Evolutionary conservation across 176 grass and related monocot species (phyloP).

Genomic region (Eragrostis nindensis): DNA sequence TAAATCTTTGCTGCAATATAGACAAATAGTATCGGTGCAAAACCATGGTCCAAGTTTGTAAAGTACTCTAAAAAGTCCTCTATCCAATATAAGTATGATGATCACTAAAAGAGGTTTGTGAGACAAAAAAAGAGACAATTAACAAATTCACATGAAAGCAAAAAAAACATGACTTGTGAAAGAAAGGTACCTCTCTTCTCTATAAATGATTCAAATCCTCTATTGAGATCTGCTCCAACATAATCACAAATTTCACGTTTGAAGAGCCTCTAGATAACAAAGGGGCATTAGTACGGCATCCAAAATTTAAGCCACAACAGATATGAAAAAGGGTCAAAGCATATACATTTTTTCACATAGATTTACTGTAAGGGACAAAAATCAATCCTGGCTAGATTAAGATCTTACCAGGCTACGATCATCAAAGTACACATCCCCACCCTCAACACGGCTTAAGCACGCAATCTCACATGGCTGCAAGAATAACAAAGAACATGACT

Average conservation of each 20-base stretch:
- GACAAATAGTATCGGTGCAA: background rate
- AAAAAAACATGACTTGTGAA: conserved; percentile 22
- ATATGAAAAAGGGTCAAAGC: background rate
- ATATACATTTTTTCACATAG: conserved; percentile 8
- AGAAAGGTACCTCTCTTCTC: conserved; percentile 88
- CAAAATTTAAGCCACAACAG: conserved; percentile 32
- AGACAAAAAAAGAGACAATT: background rate
- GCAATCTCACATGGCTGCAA: conserved; percentile 92
- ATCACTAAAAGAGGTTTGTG: conserved; percentile 7
- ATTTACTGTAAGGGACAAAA: conserved; percentile 35
- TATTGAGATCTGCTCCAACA: conserved; percentile 82
- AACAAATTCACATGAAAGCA: conserved; percentile 20
- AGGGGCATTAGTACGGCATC: conserved; percentile 35
- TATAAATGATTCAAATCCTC: conserved; percentile 85
- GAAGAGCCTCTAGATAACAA: conserved; percentile 85
- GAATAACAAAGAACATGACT: conserved; percentile 39
- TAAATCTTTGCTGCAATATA: conserved; percentile 5
- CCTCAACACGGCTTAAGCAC: conserved; percentile 86
- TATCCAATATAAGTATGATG: conserved; percentile 8
- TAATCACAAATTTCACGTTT: conserved; percentile 86
- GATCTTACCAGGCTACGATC: conserved; percentile 89
- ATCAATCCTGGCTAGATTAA: conserved; percentile 5
- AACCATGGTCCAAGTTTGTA: background rate
- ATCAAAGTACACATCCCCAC: conserved; percentile 84
- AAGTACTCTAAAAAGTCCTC: conserved; percentile 1